phyloP scores from a whole-genome alignment of 805 yeast species.

The Nakazawaea pomicola region DNA sequence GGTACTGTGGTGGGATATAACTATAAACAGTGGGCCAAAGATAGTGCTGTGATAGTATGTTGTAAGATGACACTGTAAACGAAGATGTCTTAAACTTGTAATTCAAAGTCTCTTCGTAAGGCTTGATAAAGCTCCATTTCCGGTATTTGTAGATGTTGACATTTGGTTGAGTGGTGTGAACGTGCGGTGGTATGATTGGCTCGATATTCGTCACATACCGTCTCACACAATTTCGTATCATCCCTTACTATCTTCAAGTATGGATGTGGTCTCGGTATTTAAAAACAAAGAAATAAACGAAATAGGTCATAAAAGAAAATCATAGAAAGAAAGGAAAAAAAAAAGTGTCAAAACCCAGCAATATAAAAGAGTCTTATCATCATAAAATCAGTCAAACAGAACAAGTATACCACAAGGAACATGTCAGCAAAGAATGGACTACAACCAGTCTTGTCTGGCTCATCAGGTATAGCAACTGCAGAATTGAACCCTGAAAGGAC shows the following conservation, averaged over 20 bases:
- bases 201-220: conserved; percentile 11
- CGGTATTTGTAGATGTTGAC: conserved; percentile 10
- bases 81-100: conserved; percentile 12
- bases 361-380: too few species aligned
- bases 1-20: conserved; percentile 39
- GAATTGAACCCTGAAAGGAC: conserved; percentile 13
- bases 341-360: neutral
- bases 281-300: neutral
- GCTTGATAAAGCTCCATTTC: conserved; percentile 10
- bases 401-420: too few species aligned
- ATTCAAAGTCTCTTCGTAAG: conserved; percentile 6
- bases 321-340: neutral
- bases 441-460: neutral
- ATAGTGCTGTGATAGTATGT: conserved; percentile 37
- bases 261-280: neutral
- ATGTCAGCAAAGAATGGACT: neutral
- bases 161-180: neutral
- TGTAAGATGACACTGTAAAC: conserved; percentile 28
- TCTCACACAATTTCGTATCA: too few species aligned
- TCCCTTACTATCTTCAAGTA: conserved; percentile 2
- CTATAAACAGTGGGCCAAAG: conserved; percentile 55
- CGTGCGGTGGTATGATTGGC: conserved; percentile 7
- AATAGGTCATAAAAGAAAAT: neutral
- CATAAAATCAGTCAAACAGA: too few species aligned
- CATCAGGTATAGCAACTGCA: conserved; percentile 10